These are phyloP conservation scores for Fagopyrum tataricum DNA, from an alignment of 148 eudicot species.

Conservation along the genomic window DNA sequence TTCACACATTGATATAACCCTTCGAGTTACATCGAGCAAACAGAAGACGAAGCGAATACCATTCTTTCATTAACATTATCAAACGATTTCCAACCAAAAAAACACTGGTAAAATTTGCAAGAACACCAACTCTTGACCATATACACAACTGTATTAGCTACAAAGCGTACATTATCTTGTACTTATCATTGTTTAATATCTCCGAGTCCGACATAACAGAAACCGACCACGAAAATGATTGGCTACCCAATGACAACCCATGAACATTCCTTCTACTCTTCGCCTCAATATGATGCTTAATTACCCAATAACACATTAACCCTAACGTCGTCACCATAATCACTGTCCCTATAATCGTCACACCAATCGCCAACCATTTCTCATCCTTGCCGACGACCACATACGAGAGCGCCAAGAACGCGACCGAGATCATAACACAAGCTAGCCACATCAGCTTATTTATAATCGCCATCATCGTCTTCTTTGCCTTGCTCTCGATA, in stretches of 20 bases:
- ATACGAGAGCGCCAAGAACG: background rate
- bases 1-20: too few species aligned
- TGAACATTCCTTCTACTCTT: background rate
- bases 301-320: background rate
- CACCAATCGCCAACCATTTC: background rate
- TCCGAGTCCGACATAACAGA: constrained; percentile 27
- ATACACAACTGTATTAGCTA: constrained; percentile 7
- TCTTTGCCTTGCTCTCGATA: background rate
- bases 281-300: background rate
- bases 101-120: too few species aligned
- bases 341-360: background rate
- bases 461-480: background rate
- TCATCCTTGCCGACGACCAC: background rate
- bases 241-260: background rate
- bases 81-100: too few species aligned
- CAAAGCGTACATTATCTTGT: constrained; percentile 37
- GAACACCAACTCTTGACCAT: too few species aligned
- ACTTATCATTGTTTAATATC: constrained; percentile 22
- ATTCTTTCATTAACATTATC: too few species aligned
- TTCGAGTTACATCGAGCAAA: too few species aligned
- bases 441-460: background rate
- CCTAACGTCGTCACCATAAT: background rate
- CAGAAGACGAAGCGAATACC: too few species aligned
- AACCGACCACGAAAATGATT: background rate
- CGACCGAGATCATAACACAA: background rate